These are phyloP conservation scores for Syncephalastrum racemosum DNA, from an alignment of 371 early-diverging fungal genomes.

Conservation along the genomic window DNA sequence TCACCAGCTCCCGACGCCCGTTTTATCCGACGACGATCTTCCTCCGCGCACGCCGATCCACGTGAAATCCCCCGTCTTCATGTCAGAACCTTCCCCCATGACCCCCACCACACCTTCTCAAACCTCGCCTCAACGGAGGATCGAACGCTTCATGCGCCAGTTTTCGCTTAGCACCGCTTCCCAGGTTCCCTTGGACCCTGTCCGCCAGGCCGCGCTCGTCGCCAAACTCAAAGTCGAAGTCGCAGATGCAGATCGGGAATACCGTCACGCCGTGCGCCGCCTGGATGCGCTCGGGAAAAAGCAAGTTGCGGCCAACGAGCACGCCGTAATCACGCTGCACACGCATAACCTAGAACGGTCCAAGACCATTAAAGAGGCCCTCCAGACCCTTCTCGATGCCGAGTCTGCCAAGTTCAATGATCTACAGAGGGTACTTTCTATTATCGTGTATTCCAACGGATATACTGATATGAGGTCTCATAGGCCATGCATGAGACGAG, in stretches of 20 bases:
- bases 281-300: slow-evolving; percentile 17
- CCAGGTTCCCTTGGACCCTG: slow-evolving; percentile 12
- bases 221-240: slow-evolving; percentile 25
- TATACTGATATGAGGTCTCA: too few relatives aligned
- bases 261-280: slow-evolving; percentile 16
- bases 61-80: background rate
- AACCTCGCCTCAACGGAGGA: slow-evolving; percentile 14
- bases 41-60: background rate
- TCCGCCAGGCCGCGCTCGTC: slow-evolving; percentile 9
- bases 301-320: slow-evolving; percentile 17
- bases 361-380: slow-evolving; percentile 7
- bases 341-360: slow-evolving; percentile 16
- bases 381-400: slow-evolving; percentile 6
- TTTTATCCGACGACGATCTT: background rate
- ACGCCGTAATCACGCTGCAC: slow-evolving; percentile 14
- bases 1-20: too few relatives aligned
- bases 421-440: background rate
- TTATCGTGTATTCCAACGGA: too few relatives aligned
- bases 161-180: background rate
- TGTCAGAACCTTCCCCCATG: slow-evolving; percentile 9
- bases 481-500: too few relatives aligned
- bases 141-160: slow-evolving; percentile 24
- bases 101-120: slow-evolving; percentile 15
- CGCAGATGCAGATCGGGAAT: slow-evolving; percentile 21
- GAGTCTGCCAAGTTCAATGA: slow-evolving; percentile 6